Conservation (phyloP, 1,284 basidiomycete species). For the Ganoderma sinense region DNA sequence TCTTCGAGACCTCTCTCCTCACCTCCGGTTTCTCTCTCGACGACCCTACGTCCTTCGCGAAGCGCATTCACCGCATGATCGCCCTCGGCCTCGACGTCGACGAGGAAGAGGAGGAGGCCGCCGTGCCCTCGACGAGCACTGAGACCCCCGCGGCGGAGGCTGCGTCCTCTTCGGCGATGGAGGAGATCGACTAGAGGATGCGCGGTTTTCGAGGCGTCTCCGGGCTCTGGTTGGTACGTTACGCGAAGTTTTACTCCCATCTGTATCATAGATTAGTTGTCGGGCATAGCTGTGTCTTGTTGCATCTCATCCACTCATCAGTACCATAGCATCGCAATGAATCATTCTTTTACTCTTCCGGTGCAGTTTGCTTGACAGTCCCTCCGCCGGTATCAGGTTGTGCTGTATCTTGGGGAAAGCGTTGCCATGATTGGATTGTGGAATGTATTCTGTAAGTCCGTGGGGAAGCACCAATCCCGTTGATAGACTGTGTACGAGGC, state of each 20-base stretch:
- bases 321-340: constrained; percentile 33
- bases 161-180: constrained; percentile 80
- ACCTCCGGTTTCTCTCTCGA: constrained; percentile 96
- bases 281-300: constrained; percentile 36
- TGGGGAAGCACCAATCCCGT: too few species aligned
- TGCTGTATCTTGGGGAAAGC: not conserved
- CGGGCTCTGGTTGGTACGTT: constrained; percentile 26
- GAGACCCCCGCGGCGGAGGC: constrained; percentile 59
- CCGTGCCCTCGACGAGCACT: constrained; percentile 45
- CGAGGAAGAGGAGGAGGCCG: constrained; percentile 61
- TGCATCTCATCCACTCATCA: constrained; percentile 33
- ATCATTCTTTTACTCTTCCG: constrained; percentile 12
- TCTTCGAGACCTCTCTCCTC: constrained; percentile 96
- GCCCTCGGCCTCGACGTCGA: constrained; percentile 85
- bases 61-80: constrained; percentile 98
- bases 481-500: not conserved
- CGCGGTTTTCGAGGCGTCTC: constrained; percentile 14
- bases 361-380: not conserved
- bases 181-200: constrained; percentile 78
- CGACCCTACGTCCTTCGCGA: constrained; percentile 94
- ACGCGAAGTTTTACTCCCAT: constrained; percentile 20
- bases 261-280: constrained; percentile 34
- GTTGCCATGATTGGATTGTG: not conserved
- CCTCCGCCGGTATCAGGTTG: not conserved
- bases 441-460: too few species aligned